Base-by-base conservation (phyloP, 768 basidiomycete species). In the Termitomyces sp. region DNA sequence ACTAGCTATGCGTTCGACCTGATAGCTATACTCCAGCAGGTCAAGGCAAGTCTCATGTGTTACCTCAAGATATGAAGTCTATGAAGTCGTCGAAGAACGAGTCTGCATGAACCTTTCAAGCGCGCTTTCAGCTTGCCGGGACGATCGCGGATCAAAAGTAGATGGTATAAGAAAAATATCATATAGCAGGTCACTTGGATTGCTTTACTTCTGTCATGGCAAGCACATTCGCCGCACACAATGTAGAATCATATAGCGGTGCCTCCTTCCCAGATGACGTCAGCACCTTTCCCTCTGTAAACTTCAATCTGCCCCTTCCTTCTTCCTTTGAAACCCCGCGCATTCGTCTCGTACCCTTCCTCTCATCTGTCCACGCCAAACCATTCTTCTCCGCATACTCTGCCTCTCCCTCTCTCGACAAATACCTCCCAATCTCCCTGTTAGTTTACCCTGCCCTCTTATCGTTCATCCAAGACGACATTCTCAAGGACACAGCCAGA, bases 281-380 rank as follows among this genome's bases (percentile, higher is more conserved):
- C 28, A 58, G 53, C 26, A 12, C 52, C 26, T 34, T 44, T 0
- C 24, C n/a, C 56, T 68, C 75, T 51, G 34, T 74, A 59, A 76
- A 79, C 54, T 75, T 79, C 63, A 68, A 62, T 55, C 66, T 75
- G 45, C 73, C 72, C 19, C 65, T 79, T 15, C 74, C 71, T 2
- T 52, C 69, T 0, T 50, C 49, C 10, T 66, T 81, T 24, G 72
- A 77, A 60, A 74, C 70, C 21, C 62, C 70, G 6, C 71, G 73
- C 21, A 64, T 80, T 47, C 73, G 69, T 51, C 62, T 81, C 21
- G 70, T 71, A 2, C 78, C 77, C 0, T 81, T 78, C 63, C 64
- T 75, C 51, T 70, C 73, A 2, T 59, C 66, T 9, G 32, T 70
- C 22, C 73, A 74, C 53, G 68, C 62, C 11, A 60, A 65, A 45